Evolutionary conservation across 106 monocot species (phyloP), one percentile per base, ranked within the genome.

Genomic region (Dendrobium nobile): DNA sequence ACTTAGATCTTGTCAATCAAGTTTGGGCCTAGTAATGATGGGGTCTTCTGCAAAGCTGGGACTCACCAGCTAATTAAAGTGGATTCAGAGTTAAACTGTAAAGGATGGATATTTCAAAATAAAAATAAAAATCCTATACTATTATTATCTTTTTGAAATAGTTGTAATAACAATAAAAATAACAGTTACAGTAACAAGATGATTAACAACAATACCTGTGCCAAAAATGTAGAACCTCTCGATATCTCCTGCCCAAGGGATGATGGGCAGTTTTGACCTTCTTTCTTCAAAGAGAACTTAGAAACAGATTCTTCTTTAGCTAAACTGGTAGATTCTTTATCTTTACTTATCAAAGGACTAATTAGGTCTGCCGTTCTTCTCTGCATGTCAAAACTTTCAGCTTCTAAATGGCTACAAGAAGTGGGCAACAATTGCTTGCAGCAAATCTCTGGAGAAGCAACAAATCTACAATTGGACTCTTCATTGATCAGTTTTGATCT

Each of bases 221-320:
- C 27, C 80, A 97, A 84, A 79, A 97, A 97, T 77, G 84, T 81
- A 86, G 90, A 86, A 47, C 94, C 97, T 76, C 76, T 88, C 28
- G 84, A 81, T 61, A 82, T 81, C 61, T 80, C 81, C 47, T 82
- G 75, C 17, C 64, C 72, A 47, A 42, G 59, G 51, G 81, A 78
- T 70, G 45, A 40, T 47, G 77, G 75, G 81, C 27, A 82, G 51
- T 31, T 77, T 22, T 77, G 19, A 45, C 47, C 76, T 59, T 75
- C 81, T 43, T 83, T 83, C 22, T 67, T 78, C 80, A 48, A 74
- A 72, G 48, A 67, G 55, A 77, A 41, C 74, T 77, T 51, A 72
- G 45, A 56, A 47, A 70, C 9, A 28, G 70, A 70, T 16, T 37
- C 33, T 0, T 70, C 70, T 24, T 37, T 70, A 70, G 70, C 77